These are phyloP conservation scores for Penicillium corylophilum DNA, from an alignment of 2,329 filamentous ascomycete species.

Conservation along the genomic window DNA sequence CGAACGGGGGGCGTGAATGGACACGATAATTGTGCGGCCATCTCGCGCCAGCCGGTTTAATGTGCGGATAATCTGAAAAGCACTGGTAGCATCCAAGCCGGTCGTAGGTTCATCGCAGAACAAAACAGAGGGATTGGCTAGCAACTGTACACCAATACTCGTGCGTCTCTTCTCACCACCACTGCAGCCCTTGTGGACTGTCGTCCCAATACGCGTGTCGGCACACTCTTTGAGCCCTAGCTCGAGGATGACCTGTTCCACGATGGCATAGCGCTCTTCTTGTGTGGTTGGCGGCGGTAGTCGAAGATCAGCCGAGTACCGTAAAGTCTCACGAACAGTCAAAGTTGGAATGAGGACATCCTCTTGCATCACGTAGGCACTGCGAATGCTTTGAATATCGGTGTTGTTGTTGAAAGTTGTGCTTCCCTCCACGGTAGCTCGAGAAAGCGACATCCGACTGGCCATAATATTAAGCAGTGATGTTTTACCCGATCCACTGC, in stretches of 20 bases:
- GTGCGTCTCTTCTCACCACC: conserved; percentile 76
- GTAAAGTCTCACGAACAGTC: conserved; percentile 72
- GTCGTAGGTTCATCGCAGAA: conserved; percentile 80
- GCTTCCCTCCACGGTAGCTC: conserved; percentile 52
- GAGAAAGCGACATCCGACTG: conserved; percentile 62
- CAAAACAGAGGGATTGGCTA: conserved; percentile 75
- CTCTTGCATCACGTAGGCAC: conserved; percentile 67
- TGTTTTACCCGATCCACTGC: conserved; percentile 72
- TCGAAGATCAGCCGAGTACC: conserved; percentile 70
- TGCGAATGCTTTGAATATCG: conserved; percentile 49
- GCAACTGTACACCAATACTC: conserved; percentile 73
- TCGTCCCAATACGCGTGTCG: conserved; percentile 70
- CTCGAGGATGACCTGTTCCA: conserved; percentile 75
- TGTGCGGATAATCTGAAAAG: conserved; percentile 70
- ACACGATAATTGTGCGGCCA: conserved; percentile 69
- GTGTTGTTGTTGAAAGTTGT: conserved; percentile 62
- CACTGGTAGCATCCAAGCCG: conserved; percentile 70
- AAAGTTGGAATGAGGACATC: conserved; percentile 71
- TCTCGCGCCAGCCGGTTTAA: conserved; percentile 66
- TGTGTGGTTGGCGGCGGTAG: conserved; percentile 62
- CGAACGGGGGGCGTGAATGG: conserved; percentile 74
- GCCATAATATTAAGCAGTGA: conserved; percentile 70
- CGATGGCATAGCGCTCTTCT: conserved; percentile 60
- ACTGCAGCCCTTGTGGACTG: conserved; percentile 70
- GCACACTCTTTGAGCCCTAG: conserved; percentile 75